Evolutionary conservation across 2,329 filamentous ascomycete genomes (phyloP), one percentile per base, ranked within the genome.

Genomic region (Aulographum hederae): DNA sequence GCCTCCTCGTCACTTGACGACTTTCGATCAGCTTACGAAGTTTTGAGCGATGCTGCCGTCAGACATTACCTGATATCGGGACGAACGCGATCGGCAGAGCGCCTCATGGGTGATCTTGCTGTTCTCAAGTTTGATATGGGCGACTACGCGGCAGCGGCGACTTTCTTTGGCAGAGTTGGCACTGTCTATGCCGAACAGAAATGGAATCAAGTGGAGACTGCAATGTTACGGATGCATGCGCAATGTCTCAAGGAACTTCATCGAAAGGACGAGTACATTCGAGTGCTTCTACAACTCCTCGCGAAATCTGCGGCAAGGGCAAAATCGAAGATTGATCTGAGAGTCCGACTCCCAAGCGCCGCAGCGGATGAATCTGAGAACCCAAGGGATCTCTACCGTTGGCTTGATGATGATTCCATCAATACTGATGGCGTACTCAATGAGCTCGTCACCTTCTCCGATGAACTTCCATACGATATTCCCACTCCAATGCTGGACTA

Each of bases 181-280:
- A 74, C 77, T 0, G 78, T 80, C 38, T 93, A 89, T 42, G 77
- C 76, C 0, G 71, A 76, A 34, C 73, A 68, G 34, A 69, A 74
- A 28, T 95, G 89, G 85, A 72, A 67, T 32, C 59, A 75, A 1
- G 61, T 93, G 10, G 84, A 95, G 46, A 60, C 82, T 3, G 77
- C 77, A 1, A 79, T 93, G 67, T 64, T 95, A 4, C 69, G 80
- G 39, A 77, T 94, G 64, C 89, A 94, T 48, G 70, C 79, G 1
- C 67, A 69, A 30, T 95, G 85, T 49, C 63, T 98, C 18, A 76
- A 78, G 40, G 67, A 80, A 42, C 65, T 93, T 18, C 63, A 77
- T 30, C 70, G 73, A 11, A 72, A 73, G 37, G 78, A 86, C 32
- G 81, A 92, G 38, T 91, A 84, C 44, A 72, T 85, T 12, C 69